A percentile compares a stretch with the other conserved stretches of the same genome.
Evolutionary conservation across 2,329 filamentous ascomycete genomes (phyloP).

Genomic region (Dichotomopilus funicola): DNA sequence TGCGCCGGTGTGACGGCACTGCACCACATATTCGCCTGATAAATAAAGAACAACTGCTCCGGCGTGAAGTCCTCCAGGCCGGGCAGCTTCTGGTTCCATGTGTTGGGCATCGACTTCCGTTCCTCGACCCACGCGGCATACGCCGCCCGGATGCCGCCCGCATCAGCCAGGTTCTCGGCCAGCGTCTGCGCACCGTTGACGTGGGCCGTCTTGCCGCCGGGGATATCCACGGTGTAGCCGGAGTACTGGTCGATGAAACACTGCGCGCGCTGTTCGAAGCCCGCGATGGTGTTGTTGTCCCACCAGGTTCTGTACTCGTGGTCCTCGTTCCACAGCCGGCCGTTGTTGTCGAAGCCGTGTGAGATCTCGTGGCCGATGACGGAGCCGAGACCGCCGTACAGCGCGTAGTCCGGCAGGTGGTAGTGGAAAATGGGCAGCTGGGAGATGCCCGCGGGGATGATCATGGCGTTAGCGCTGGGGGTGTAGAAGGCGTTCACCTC

Average conservation of each 20-base stretch:
- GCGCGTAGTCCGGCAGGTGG: conserved; percentile 56
- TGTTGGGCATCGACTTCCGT: conserved; percentile 39
- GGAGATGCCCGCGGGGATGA: conserved; percentile 64
- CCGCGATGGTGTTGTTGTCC: conserved; percentile 51
- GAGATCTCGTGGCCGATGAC: conserved; percentile 31
- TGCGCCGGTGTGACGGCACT: conserved; percentile 54
- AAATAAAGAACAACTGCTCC: conserved; percentile 64
- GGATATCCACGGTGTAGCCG: conserved; percentile 51
- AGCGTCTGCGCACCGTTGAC: conserved; percentile 59
- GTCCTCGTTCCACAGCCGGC: conserved; percentile 57
- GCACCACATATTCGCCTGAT: conserved; percentile 61
- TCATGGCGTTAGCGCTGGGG: conserved; percentile 58
- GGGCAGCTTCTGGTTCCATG: conserved; percentile 44
- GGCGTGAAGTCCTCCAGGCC: conserved; percentile 57
- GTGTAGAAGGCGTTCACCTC: conserved; percentile 56
- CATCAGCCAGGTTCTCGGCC: conserved; percentile 66
- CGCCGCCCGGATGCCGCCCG: conserved; percentile 57
- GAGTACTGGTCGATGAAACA: conserved; percentile 65
- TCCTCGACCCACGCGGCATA: conserved; percentile 57
- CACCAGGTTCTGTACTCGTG: conserved; percentile 63
- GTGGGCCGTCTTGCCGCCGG: conserved; percentile 44
- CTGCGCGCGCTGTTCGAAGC: conserved; percentile 51
- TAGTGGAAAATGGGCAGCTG: conserved; percentile 61
- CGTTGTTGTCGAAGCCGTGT: conserved; percentile 63
- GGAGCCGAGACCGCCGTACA: conserved; percentile 55